phyloP scores from a whole-genome alignment of 495 filamentous ascomycete species.

The Aspergillus affinis region DNA sequence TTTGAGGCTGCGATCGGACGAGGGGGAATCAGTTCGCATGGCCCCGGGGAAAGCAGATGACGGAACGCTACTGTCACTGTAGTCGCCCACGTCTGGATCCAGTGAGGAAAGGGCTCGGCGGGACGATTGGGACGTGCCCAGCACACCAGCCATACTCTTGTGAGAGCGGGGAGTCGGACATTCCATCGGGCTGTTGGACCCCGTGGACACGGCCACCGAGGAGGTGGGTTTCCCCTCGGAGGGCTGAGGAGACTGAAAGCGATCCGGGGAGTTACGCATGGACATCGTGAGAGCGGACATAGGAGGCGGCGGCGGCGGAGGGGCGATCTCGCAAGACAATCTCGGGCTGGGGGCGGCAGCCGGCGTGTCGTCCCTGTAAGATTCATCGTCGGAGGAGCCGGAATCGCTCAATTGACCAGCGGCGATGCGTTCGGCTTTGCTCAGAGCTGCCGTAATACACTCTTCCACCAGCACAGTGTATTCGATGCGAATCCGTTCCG shows the following conservation, averaged over 20 bases:
- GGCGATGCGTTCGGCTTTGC: conserved; percentile 84
- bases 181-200: conserved; percentile 89
- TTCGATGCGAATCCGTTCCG: conserved; percentile 91
- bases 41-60: conserved; percentile 70
- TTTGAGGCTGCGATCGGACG: conserved; percentile 81
- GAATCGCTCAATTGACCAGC: conserved; percentile 81
- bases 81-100: conserved; percentile 73
- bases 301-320: conserved; percentile 26
- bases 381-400: conserved; percentile 52
- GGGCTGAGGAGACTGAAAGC: conserved; percentile 25
- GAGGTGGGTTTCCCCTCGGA: conserved; percentile 49
- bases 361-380: conserved; percentile 32
- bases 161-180: conserved; percentile 89
- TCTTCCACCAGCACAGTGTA: conserved; percentile 89
- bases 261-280: conserved; percentile 43
- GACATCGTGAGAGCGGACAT: conserved; percentile 45
- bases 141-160: conserved; percentile 61
- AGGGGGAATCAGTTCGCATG: conserved; percentile 81
- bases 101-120: conserved; percentile 70
- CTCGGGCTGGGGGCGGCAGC: conserved; percentile 8
- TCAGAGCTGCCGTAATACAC: conserved; percentile 88
- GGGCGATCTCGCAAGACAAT: conserved; percentile 14
- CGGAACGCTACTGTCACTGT: conserved; percentile 89
- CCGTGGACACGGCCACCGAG: conserved; percentile 64
- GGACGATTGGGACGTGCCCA: conserved; percentile 60